These are phyloP conservation scores for Trypanosoma avium DNA, from an alignment of 208 protist species.

Conservation along the genomic window DNA sequence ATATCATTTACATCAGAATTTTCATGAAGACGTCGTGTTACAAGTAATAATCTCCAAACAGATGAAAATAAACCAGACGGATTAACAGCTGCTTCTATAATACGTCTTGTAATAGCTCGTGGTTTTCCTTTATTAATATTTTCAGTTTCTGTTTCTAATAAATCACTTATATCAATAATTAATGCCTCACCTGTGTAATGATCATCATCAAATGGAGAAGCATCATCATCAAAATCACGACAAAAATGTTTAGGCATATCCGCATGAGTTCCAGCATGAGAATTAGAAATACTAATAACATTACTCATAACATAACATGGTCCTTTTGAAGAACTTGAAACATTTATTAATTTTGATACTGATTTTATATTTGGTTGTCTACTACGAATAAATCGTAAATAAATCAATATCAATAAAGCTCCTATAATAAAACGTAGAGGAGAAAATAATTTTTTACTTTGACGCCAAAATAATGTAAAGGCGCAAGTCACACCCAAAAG, in stretches of 20 bases:
- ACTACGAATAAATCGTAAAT: conserved; percentile 31
- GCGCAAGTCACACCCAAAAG: conserved; percentile 34
- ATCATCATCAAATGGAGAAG: conserved; percentile 39
- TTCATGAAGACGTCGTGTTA: conserved; percentile 31
- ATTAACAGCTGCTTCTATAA: conserved; percentile 31
- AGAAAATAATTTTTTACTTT: neutral
- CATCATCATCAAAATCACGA: conserved; percentile 20
- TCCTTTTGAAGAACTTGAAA: conserved; percentile 31
- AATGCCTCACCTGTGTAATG: conserved; percentile 66
- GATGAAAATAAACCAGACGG: conserved; percentile 15
- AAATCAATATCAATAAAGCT: conserved; percentile 5
- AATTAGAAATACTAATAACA: conserved; percentile 60
- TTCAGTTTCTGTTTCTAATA: conserved; percentile 16
- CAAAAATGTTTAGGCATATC: conserved; percentile 69
- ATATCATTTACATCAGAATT: neutral
- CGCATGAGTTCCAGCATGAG: conserved; percentile 75
- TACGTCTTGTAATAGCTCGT: conserved; percentile 37
- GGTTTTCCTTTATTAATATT: neutral
- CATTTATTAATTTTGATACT: conserved; percentile 41
- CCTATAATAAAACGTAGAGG: conserved; percentile 1
- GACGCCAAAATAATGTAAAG: conserved; percentile 19
- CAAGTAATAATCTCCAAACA: conserved; percentile 54
- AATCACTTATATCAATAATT: conserved; percentile 44
- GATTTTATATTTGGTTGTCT: conserved; percentile 28
- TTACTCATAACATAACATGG: conserved; percentile 57